These are phyloP conservation scores for Thelephora terrestris DNA, from an alignment of 1,284 basidiomycete species.

Conservation along the genomic window DNA sequence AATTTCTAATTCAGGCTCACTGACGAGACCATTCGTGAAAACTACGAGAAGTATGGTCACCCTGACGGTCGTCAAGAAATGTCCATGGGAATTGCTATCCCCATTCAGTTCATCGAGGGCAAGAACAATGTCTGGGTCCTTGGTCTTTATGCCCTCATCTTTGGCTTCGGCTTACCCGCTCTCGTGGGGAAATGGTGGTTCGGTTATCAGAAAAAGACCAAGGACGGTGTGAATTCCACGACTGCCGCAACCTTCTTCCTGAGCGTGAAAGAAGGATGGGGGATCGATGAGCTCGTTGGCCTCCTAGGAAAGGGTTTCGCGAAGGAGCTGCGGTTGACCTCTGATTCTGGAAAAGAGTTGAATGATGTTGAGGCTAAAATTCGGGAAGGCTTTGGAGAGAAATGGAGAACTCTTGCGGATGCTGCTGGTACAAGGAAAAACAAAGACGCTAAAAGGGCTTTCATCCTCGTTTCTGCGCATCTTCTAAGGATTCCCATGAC, in stretches of 20 bases:
- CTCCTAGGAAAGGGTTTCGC: conserved; percentile 70
- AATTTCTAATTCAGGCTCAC: conserved; percentile 51
- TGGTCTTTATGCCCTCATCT: conserved; percentile 77
- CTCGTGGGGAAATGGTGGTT: conserved; percentile 99
- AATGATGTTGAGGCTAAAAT: conserved; percentile 52
- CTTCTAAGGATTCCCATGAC: conserved; percentile 65
- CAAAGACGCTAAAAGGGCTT: conserved; percentile 35
- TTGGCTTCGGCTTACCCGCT: conserved; percentile 81
- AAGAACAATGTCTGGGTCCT: conserved; percentile 91
- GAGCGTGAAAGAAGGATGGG: conserved; percentile 71
- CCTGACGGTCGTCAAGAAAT: conserved; percentile 95
- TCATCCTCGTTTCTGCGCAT: conserved; percentile 81
- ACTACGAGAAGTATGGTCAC: conserved; percentile 88
- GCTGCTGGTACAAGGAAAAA: conserved; percentile 29
- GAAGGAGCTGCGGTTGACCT: conserved; percentile 32
- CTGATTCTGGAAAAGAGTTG: conserved; percentile 32
- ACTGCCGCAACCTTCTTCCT: conserved; percentile 92
- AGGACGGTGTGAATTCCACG: conserved; percentile 80
- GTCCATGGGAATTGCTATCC: conserved; percentile 93
- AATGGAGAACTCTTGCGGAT: conserved; percentile 40
- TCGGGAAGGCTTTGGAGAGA: conserved; percentile 34
- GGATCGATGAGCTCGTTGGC: conserved; percentile 65
- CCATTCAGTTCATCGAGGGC: conserved; percentile 88
- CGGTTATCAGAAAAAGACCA: conserved; percentile 82
- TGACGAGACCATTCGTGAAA: conserved; percentile 88